These are phyloP conservation scores for Tylopilus felleus DNA, from an alignment of 768 basidiomycete species.

Conservation along the genomic window DNA sequence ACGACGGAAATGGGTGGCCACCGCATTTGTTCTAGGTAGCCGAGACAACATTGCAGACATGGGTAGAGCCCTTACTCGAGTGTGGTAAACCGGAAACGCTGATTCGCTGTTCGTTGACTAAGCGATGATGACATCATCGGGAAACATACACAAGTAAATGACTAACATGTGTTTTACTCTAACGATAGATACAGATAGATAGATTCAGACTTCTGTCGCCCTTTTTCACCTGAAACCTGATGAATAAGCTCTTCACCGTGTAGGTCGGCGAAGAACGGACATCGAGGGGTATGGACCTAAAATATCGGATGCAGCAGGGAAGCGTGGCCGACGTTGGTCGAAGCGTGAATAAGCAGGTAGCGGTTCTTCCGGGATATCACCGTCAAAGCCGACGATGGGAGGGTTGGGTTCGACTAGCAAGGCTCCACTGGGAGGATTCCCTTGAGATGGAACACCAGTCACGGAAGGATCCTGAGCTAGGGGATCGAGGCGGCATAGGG, in stretches of 20 bases:
- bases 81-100: not conserved
- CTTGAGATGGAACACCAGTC: slow-evolving; percentile 17
- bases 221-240: too few species aligned
- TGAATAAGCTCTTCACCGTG: not conserved
- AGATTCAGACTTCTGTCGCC: not conserved
- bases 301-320: slow-evolving; percentile 15
- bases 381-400: not conserved
- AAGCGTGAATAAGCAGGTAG: slow-evolving; percentile 29
- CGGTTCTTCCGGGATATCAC: slow-evolving; percentile 3
- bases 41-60: slow-evolving; percentile 29
- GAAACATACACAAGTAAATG: not conserved
- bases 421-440: not conserved
- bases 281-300: slow-evolving; percentile 30
- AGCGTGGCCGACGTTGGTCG: slow-evolving; percentile 20
- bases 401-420: not conserved
- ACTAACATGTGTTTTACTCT: not conserved
- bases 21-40: slow-evolving; percentile 14
- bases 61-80: not conserved
- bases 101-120: slow-evolving; percentile 13
- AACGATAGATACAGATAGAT: slow-evolving; percentile 9
- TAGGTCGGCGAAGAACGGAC: slow-evolving; percentile 7
- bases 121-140: slow-evolving; percentile 2
- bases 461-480: slow-evolving; percentile 12
- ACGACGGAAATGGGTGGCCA: slow-evolving; percentile 33
- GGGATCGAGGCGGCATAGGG: not conserved